These are phyloP conservation scores for Amyloporia xantha DNA, from an alignment of 768 basidiomycete genomes.

Conservation along the genomic window DNA sequence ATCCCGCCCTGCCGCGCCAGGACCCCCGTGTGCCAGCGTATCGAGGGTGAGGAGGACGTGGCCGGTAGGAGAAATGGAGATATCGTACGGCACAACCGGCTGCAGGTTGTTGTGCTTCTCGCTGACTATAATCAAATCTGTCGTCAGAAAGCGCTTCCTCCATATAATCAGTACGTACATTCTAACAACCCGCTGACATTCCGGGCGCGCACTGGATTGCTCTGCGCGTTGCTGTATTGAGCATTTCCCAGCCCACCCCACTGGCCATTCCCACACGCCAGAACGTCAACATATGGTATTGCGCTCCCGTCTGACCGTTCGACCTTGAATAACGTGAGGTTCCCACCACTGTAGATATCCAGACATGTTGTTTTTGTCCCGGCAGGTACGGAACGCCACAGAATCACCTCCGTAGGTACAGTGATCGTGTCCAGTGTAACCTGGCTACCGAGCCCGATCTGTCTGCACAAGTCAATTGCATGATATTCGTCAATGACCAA, in stretches of 20 bases:
- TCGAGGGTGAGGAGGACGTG: slow-evolving; percentile 74
- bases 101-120: slow-evolving; percentile 53
- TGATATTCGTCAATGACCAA: neutral
- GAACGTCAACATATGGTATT: slow-evolving; percentile 42
- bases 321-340: slow-evolving; percentile 72
- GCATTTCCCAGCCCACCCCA: slow-evolving; percentile 72
- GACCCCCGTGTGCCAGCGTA: slow-evolving; percentile 42
- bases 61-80: slow-evolving; percentile 67
- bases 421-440: slow-evolving; percentile 60
- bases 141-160: neutral
- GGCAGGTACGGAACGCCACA: slow-evolving; percentile 49
- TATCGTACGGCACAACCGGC: slow-evolving; percentile 53
- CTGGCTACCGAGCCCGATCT: slow-evolving; percentile 70
- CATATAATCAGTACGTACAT: slow-evolving; percentile 46
- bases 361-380: slow-evolving; percentile 54
- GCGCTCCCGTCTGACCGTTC: slow-evolving; percentile 39
- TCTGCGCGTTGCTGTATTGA: slow-evolving; percentile 62
- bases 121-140: slow-evolving; percentile 41
- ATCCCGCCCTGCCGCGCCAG: slow-evolving; percentile 52
- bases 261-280: slow-evolving; percentile 81
- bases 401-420: slow-evolving; percentile 81
- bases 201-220: slow-evolving; percentile 65
- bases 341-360: slow-evolving; percentile 64
- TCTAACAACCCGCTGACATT: slow-evolving; percentile 79
- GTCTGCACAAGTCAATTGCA: slow-evolving; percentile 35